A percentile compares a stretch with the other conserved stretches of the same genome.
These are phyloP conservation scores for Candida sphagnicola DNA, from an alignment of 805 yeast genomes.

Conservation along the genomic window DNA sequence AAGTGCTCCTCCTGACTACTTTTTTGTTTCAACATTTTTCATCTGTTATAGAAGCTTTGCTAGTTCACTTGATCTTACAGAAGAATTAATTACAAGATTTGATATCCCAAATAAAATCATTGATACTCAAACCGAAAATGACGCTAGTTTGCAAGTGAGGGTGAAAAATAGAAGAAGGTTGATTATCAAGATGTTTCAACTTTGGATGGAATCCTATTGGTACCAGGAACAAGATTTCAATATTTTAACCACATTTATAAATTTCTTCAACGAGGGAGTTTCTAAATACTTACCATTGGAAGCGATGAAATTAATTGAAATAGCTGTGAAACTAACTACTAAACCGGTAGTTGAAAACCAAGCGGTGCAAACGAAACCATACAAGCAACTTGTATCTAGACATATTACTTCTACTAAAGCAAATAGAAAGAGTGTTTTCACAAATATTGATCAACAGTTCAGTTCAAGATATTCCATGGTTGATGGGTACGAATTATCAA, in stretches of 20 bases:
- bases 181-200: constrained; percentile 64
- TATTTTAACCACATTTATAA: constrained; percentile 64
- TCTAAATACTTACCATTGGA: constrained; percentile 60
- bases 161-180: constrained; percentile 60
- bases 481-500: constrained; percentile 56
- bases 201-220: constrained; percentile 94
- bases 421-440: constrained; percentile 31
- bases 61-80: constrained; percentile 60
- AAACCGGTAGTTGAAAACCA: constrained; percentile 44
- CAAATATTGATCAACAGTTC: constrained; percentile 22
- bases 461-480: constrained; percentile 43
- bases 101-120: constrained; percentile 41
- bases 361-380: constrained; percentile 16
- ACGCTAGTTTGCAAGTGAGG: constrained; percentile 25
- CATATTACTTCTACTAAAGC: constrained; percentile 38
- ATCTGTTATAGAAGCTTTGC: constrained; percentile 73
- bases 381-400: constrained; percentile 50
- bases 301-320: constrained; percentile 55
- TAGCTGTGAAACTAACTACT: constrained; percentile 57
- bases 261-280: constrained; percentile 78
- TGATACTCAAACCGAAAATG: constrained; percentile 8
- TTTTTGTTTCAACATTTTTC: constrained; percentile 70
- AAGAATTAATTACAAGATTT: constrained; percentile 62
- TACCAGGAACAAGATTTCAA: constrained; percentile 55
- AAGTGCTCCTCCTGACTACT: constrained; percentile 56